A percentile compares a stretch with the other conserved stretches of the same genome.
These are phyloP conservation scores for Huntiella abstrusa DNA, from an alignment of 2,329 filamentous ascomycete genomes.

Conservation along the genomic window DNA sequence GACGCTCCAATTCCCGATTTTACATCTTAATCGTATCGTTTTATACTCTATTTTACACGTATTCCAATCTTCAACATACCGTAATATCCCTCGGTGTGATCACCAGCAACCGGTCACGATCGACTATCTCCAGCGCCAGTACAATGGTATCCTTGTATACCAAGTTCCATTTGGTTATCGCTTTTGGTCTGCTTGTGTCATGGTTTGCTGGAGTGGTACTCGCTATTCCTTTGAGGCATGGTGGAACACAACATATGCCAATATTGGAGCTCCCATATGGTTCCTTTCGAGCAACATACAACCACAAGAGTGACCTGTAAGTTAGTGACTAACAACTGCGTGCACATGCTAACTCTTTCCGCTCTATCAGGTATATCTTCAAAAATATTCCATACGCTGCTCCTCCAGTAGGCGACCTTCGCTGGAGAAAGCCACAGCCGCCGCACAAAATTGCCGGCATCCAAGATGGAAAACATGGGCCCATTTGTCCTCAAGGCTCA, in stretches of 20 bases:
- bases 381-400: slow-evolving; percentile 26
- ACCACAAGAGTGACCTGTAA: slow-evolving; percentile 11
- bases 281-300: slow-evolving; percentile 11
- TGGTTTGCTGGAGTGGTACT: too few relatives aligned
- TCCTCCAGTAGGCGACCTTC: slow-evolving; percentile 21
- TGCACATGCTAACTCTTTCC: not conserved
- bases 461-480: slow-evolving; percentile 9
- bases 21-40: too few relatives aligned
- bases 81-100: too few relatives aligned
- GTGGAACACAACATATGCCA: slow-evolving; percentile 6
- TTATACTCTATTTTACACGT: too few relatives aligned
- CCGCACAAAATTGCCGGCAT: slow-evolving; percentile 14
- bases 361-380: slow-evolving; percentile 15
- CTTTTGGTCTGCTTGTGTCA: slow-evolving; percentile 1
- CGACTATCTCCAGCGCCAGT: too few relatives aligned
- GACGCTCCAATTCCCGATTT: too few relatives aligned
- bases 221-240: not conserved
- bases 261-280: slow-evolving; percentile 12
- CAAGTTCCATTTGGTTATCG: slow-evolving; percentile 1
- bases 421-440: slow-evolving; percentile 23
- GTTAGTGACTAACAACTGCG: not conserved
- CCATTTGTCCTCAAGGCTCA: slow-evolving; percentile 12
- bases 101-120: too few relatives aligned
- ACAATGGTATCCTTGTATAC: too few relatives aligned
- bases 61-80: too few relatives aligned